Evolutionary conservation across 192 early-diverging fungal species (phyloP), one percentile per base, ranked within the genome.

Genomic region (Glomus cerebriforme): DNA sequence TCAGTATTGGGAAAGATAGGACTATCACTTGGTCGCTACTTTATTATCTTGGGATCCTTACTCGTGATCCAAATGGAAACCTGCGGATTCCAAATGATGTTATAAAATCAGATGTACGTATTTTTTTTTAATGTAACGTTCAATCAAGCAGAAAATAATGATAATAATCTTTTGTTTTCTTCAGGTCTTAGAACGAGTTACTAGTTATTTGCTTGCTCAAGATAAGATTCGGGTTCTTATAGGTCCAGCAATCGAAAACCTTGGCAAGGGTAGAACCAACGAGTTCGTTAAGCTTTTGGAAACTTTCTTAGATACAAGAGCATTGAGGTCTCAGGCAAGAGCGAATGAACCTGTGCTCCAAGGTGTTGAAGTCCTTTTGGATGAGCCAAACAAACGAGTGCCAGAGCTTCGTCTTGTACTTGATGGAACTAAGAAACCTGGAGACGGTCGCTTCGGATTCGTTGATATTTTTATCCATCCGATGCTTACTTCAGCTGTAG

Each of bases 361-460:
- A 74, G 75, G 75, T 73, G 76, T 80, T 60, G 82, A 80, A 78
- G 64, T 83, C 26, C 67, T 83, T 62, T 74, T 77, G 37, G 70
- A 80, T 73, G 72, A 80, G 64, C 69, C 79, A 26, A 77, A 47
- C 58, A 80, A 58, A 72, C 76, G 63, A 26, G 75, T 83, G 60
- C 70, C 82, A 54, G 79, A 83, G 75, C 79, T 83, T 78, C 64
- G 75, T 60, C 82, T 83, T 62, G 71, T 83, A 22, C 64, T 83
- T 80, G 82, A 83, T 65, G 75, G 76, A 54, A 78, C 59, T 43
- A 83, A 80, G 79, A 70, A 65, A 32, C 24, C 24, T 64, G 79
- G 79, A 70, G 73, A 82, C 8, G 79, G 82, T 80, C 79, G 75
- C 54, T 80, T 76, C 49, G 67, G 67, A 65, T 79, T 78, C 65